Evolutionary conservation across 202 grass and related monocot genomes (phyloP).

Genomic region (Setaria viridis): DNA sequence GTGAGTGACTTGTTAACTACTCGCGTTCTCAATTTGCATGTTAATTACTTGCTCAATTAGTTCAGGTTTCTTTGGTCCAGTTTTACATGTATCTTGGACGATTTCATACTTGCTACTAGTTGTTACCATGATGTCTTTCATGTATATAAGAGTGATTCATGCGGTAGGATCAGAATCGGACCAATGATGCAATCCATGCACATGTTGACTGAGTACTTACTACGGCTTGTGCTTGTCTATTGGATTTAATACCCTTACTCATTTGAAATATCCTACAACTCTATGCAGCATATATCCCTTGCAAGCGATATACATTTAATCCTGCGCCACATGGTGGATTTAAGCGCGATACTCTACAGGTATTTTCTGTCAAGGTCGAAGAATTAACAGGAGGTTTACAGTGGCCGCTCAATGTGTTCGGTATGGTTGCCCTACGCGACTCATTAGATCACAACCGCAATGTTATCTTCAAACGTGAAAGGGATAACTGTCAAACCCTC

Average conservation of each 20-base stretch:
- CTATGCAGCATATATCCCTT: slow-evolving; percentile 28
- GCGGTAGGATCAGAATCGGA: neutral
- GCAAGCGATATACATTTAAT: neutral
- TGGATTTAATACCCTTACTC: neutral
- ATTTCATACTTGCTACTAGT: neutral
- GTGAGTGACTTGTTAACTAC: slow-evolving; percentile 1
- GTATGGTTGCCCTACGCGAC: slow-evolving; percentile 6
- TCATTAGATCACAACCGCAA: neutral
- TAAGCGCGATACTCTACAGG: neutral
- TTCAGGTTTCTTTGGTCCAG: neutral
- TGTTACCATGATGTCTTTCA: neutral
- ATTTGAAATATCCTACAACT: slow-evolving; percentile 7
- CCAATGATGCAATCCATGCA: neutral
- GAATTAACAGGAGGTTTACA: slow-evolving; percentile 12
- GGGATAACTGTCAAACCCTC: slow-evolving; percentile 25
- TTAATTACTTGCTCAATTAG: neutral
- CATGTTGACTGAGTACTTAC: neutral
- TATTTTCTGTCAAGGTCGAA: slow-evolving; percentile 11
- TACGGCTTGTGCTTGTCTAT: neutral
- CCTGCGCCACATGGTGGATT: neutral
- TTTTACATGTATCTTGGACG: neutral
- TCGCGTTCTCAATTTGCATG: neutral
- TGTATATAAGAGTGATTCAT: neutral
- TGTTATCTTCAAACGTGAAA: slow-evolving; percentile 22
- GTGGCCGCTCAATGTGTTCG: slow-evolving; percentile 20